Evolutionary conservation across 306 rosid genomes (phyloP), one percentile per base, ranked within the genome.

Genomic region (Inga oerstediana): DNA sequence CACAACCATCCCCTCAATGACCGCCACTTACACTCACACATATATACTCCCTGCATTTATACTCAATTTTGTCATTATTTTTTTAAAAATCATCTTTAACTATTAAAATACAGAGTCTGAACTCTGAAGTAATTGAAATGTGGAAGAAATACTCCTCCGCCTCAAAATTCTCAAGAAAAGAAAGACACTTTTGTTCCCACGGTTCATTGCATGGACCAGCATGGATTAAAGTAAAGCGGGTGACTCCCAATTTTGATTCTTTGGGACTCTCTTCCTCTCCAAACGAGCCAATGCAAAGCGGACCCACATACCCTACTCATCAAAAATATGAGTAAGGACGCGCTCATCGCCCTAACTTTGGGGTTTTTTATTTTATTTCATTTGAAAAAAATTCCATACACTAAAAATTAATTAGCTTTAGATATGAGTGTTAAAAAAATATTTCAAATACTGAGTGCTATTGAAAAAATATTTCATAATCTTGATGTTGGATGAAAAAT

Each of bases 141-240:
- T 5, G 34, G 43, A 65, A 32, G 71, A 32, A 7, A 6, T 7
- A 15, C 0, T 32, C 16, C 37, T 34, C n/a, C 43, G 11, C 10
- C 10, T 32, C 71, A 65, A 65, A 32, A 65, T 32, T 32, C 39
- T 34, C 1, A 32, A 5, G 7, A 11, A 32, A 32, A 65, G 20
- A 19, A 39, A 35, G 22, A 4, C 8, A 41, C 74, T 37, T 68
- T n/a, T 41, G 75, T 4, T 20, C 16, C 76, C 56, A 44, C 13
- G 76, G 76, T 46, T 34, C 76, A 22, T 12, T 72, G 76, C 34
- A 45, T 46, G 59, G 76, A 44, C 75, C 75, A 72, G 17, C 3
- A 17, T 39, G 34, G 22, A 5, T 48, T 2, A 72, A 72, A 45
- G 56, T 13, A 44, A 14, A 45, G 43, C 4, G 39, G 37, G 41